Evolutionary conservation across 768 basidiomycete genomes (phyloP).

Genomic region (Mycena kentingensis): DNA sequence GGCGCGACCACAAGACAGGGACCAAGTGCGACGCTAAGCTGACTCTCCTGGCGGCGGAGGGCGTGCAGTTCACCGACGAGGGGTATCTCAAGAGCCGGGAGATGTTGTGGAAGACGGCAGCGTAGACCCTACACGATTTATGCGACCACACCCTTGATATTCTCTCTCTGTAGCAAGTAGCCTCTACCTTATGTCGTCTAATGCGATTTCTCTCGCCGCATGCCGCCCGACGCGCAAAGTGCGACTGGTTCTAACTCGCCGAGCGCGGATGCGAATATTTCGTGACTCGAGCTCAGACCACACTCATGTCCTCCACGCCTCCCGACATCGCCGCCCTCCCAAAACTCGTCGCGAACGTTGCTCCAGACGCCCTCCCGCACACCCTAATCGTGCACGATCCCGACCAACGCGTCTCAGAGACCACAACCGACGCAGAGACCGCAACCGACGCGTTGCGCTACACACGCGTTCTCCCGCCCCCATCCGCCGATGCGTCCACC

Average conservation of each 20-base stretch:
- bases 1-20: conserved; percentile 43
- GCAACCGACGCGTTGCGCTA: conserved; percentile 7
- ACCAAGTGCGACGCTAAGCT: conserved; percentile 49
- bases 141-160: too few species aligned
- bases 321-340: conserved; percentile 6
- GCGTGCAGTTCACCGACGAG: conserved; percentile 48
- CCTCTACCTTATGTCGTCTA: background rate
- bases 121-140: too few species aligned
- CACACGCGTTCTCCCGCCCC: conserved; percentile 4
- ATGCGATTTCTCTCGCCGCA: too few species aligned
- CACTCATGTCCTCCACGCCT: conserved; percentile 4
- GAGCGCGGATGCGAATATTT: too few species aligned
- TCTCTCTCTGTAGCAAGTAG: too few species aligned
- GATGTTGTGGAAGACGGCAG: conserved; percentile 14
- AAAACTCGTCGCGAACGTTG: conserved; percentile 29
- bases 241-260: too few species aligned
- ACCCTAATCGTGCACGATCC: conserved; percentile 30
- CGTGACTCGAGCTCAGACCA: too few species aligned
- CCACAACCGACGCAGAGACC: background rate
- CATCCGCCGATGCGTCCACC: background rate
- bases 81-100: conserved; percentile 40
- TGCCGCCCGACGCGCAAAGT: too few species aligned
- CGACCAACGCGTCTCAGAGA: conserved; percentile 13
- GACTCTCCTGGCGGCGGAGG: conserved; percentile 52
- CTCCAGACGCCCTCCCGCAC: conserved; percentile 25